A percentile compares a stretch with the other conserved stretches of the same genome.
Conservation (phyloP, 345 rosid species). For the Rhizophora mangle region DNA sequence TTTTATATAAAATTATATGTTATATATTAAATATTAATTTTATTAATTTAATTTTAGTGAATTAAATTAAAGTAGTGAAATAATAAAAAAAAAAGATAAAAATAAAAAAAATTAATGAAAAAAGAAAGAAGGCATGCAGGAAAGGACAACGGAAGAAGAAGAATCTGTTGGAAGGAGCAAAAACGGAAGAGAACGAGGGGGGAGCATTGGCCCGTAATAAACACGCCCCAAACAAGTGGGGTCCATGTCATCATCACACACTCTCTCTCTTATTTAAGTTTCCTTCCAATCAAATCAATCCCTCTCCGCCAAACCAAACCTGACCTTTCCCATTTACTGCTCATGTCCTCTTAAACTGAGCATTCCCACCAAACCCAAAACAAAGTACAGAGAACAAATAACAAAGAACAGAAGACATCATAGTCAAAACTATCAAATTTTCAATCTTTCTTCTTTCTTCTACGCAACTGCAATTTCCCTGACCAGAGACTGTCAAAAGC, state of each 20-base stretch:
- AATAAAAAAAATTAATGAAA: too few species aligned
- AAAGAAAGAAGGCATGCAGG: too few species aligned
- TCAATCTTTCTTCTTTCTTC: neutral
- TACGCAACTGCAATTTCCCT: too few species aligned
- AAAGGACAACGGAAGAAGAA: too few species aligned
- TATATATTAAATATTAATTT: too few species aligned
- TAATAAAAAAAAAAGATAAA: too few species aligned
- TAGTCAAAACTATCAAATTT: neutral
- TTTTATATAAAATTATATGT: too few species aligned
- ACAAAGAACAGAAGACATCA: neutral
- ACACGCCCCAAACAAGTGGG: conserved; percentile 39
- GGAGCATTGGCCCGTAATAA: neutral
- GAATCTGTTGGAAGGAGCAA: too few species aligned
- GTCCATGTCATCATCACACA: conserved; percentile 22
- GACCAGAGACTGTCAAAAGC: neutral
- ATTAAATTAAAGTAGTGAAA: too few species aligned
- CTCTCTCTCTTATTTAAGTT: conserved; percentile 1
- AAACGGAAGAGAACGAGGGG: neutral
- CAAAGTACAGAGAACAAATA: neutral
- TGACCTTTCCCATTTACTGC: conserved; percentile 12
- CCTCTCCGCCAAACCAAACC: conserved; percentile 15
- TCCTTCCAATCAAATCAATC: neutral
- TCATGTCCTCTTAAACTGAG: neutral
- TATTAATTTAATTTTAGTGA: too few species aligned
- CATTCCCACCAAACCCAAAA: neutral